These are phyloP conservation scores for Talaromyces islandicus DNA, from an alignment of 2,329 filamentous ascomycete species.

Conservation along the genomic window DNA sequence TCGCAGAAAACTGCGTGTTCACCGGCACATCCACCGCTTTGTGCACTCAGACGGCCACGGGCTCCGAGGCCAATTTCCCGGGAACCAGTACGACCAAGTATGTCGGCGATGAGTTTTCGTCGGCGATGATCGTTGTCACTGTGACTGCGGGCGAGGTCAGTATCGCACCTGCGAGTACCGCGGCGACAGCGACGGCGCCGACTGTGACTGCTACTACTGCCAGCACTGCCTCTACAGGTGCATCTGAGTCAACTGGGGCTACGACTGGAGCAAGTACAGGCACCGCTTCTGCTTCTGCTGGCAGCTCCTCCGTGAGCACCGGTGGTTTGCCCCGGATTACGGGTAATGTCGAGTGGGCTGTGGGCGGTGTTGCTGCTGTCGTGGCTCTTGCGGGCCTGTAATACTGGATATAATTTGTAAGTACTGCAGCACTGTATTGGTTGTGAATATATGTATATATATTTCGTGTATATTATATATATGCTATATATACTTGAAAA, in stretches of 20 bases:
- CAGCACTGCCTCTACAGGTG: neutral
- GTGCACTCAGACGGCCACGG: constrained; percentile 1
- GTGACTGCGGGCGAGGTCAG: neutral
- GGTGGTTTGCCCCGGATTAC: constrained; percentile 11
- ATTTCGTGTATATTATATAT: too few relatives aligned
- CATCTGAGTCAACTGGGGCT: neutral
- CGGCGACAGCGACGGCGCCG: constrained; percentile 2
- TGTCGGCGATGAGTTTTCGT: neutral
- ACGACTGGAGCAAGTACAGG: neutral
- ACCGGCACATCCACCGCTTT: neutral
- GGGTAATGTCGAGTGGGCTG: constrained; percentile 8
- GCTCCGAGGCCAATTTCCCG: neutral
- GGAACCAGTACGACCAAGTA: constrained; percentile 1
- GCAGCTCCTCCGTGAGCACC: neutral
- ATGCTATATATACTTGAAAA: too few relatives aligned
- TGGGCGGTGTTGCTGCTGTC: constrained; percentile 11
- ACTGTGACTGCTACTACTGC: neutral
- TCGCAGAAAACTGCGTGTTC: neutral
- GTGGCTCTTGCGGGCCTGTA: constrained; percentile 10
- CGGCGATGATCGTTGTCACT: neutral
- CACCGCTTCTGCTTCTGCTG: constrained; percentile 1
- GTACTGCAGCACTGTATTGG: too few relatives aligned
- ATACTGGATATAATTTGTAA: neutral
- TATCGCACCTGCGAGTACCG: neutral
- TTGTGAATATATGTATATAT: too few relatives aligned